Evolutionary conservation across 345 rosid genomes (phyloP).

Genomic region (Rhizophora mangle): DNA sequence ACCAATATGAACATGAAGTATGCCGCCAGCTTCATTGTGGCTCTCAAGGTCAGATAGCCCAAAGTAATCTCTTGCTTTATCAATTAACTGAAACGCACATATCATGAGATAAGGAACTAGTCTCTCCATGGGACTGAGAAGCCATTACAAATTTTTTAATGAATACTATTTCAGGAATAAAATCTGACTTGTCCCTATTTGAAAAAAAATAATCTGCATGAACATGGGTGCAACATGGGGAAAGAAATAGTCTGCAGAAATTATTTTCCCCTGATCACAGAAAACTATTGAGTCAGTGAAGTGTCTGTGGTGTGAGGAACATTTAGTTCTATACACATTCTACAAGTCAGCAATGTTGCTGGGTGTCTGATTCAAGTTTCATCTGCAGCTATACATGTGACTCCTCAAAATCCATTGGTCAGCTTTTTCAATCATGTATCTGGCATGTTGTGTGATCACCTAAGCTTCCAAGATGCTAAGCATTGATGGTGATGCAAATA

Average conservation of each 20-base stretch:
- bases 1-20: constrained; percentile 51
- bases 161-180: not conserved
- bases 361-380: not conserved
- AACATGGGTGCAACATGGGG: not conserved
- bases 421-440: too few relatives aligned
- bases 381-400: not conserved
- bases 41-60: constrained; percentile 67
- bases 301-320: not conserved
- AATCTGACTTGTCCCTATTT: not conserved
- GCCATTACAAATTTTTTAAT: not conserved
- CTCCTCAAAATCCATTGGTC: not conserved
- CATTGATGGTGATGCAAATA: not conserved
- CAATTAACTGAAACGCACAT: constrained; percentile 50
- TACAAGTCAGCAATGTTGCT: not conserved
- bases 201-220: not conserved
- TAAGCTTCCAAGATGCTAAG: not conserved
- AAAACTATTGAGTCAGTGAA: not conserved
- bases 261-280: not conserved
- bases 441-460: too few relatives aligned
- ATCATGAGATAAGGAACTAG: constrained; percentile 4
- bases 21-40: constrained; percentile 48
- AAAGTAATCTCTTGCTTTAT: constrained; percentile 60
- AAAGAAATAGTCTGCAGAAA: constrained; percentile 3
- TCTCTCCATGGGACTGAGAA: not conserved
- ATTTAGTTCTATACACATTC: not conserved